Evolutionary conservation across 352 stramenopile genomes (phyloP).

Genomic region (Pythium biforme): DNA sequence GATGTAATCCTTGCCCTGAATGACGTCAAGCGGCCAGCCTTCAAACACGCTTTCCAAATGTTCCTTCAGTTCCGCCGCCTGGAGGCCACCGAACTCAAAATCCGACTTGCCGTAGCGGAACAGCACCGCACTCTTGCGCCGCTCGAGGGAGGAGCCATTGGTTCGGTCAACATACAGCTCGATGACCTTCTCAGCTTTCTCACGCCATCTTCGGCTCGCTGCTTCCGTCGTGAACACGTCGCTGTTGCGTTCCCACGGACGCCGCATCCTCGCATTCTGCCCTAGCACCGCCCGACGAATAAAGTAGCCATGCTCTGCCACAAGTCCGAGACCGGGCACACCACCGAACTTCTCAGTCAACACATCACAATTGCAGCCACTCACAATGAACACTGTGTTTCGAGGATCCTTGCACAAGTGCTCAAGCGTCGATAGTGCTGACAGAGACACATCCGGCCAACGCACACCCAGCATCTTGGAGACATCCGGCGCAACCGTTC

Average conservation of each 20-base stretch:
- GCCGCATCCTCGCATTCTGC: conserved; percentile 60
- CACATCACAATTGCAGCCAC: conserved; percentile 95
- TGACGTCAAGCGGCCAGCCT: conserved; percentile 73
- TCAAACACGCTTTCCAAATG: conserved; percentile 94
- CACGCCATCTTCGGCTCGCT: conserved; percentile 87
- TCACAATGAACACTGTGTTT: conserved; percentile 98
- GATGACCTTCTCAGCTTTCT: conserved; percentile 95
- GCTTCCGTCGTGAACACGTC: conserved; percentile 60
- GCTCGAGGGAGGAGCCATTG: conserved; percentile 97
- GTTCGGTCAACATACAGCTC: conserved; percentile 97
- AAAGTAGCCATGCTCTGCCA: conserved; percentile 98
- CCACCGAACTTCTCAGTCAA: conserved; percentile 93
- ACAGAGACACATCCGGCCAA: conserved; percentile 78
- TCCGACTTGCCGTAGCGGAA: conserved; percentile 99
- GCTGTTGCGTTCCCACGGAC: conserved; percentile 66
- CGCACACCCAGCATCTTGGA: conserved; percentile 72
- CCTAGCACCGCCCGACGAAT: conserved; percentile 69
- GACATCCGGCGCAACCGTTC: conserved; percentile 94
- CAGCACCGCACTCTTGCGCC: conserved; percentile 96
- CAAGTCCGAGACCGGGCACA: conserved; percentile 95
- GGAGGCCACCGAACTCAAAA: conserved; percentile 97
- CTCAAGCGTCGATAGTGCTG: conserved; percentile 81
- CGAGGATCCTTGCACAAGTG: conserved; percentile 92
- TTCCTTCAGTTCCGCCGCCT: conserved; percentile 96
- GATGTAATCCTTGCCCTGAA: conserved; percentile 95